Evolutionary conservation across 1,284 basidiomycete genomes (phyloP), one percentile per base, ranked within the genome.

Genomic region (Heterobasidion irregulare): DNA sequence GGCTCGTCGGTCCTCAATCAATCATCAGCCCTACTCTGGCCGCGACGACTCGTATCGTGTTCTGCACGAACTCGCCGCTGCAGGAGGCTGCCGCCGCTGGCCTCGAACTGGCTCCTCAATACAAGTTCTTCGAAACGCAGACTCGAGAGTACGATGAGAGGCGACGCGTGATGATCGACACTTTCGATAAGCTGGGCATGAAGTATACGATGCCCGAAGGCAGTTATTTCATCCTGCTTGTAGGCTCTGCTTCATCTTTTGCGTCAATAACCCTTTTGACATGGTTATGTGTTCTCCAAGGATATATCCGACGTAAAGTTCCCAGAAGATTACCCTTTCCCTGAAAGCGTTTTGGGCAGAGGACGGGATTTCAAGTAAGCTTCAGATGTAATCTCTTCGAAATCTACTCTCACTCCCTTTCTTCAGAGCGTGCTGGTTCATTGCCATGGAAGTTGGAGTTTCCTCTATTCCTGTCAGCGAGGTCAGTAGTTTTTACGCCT

Each of bases 401-500:
- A 36, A 9, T 50, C 6, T 38, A n/a, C 13, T 45, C 56, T 54
- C 56, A 59, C 32, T 43, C 19, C 53, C 19, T 44, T 44, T 44
- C 6, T 50, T 6, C 54, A 92, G 89, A 64, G 87, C 88, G 34
- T 88, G 86, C 66, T 96, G 93, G 93, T 94, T 94, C 74, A 86
- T 95, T 61, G 92, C 92, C 0, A 75, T 87, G 69, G 87, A 93
- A 66, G 71, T 95, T 46, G 91, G 90, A 18, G 94, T 97, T 18
- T 95, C 94, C 44, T 84, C 86, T 12, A 97, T 97, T 59, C 94
- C 94, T 6, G 91, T 94, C 56, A 95, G 93, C 75, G 94, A 94
- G 80, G 91, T 92, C 63, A 65, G 79, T 68, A 38, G 10, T 54
- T 13, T 57, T 53, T 50, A 50, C n/a, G 47, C 32, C 35, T 6